phyloP scores from a whole-genome alignment of 1,139 yeast genomes.

The Suhomyces ambrosiae region DNA sequence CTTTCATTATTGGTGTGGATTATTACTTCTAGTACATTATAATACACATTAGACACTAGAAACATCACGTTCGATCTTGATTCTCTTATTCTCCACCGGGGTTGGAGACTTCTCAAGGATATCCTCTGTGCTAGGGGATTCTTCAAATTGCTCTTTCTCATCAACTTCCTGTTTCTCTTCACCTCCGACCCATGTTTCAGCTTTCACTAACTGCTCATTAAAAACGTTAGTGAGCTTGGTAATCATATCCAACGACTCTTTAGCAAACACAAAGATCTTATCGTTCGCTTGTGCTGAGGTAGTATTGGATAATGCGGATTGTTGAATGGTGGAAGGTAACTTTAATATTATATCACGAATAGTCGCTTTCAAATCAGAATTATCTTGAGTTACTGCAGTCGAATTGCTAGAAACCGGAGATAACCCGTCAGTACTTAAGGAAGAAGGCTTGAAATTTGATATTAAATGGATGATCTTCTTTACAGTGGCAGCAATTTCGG shows the following conservation, averaged over 20 bases:
- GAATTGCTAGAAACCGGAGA: constrained; percentile 11
- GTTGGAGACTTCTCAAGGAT: constrained; percentile 7
- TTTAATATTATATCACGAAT: constrained; percentile 78
- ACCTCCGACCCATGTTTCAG: constrained; percentile 78
- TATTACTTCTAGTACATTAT: too few species aligned
- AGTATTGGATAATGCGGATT: constrained; percentile 23
- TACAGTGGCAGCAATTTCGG: constrained; percentile 85
- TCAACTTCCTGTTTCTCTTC: constrained; percentile 28
- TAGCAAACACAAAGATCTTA: constrained; percentile 75
- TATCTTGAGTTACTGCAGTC: constrained; percentile 13
- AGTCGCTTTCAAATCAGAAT: constrained; percentile 52
- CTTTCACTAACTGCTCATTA: constrained; percentile 78
- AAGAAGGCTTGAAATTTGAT: constrained; percentile 85
- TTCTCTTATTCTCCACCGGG: constrained; percentile 14
- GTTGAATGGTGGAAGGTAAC: constrained; percentile 57
- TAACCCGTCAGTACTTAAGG: constrained; percentile 27
- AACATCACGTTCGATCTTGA: constrained; percentile 11
- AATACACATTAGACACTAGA: constrained; percentile 1
- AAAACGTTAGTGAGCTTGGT: constrained; percentile 79
- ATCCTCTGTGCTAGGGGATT: constrained; percentile 1
- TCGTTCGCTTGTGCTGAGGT: constrained; percentile 51
- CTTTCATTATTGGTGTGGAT: too few species aligned
- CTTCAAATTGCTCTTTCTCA: constrained; percentile 3
- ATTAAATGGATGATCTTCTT: constrained; percentile 85
- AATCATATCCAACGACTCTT: constrained; percentile 88